These are phyloP conservation scores for Candida verbasci DNA, from an alignment of 805 yeast species.

Conservation along the genomic window DNA sequence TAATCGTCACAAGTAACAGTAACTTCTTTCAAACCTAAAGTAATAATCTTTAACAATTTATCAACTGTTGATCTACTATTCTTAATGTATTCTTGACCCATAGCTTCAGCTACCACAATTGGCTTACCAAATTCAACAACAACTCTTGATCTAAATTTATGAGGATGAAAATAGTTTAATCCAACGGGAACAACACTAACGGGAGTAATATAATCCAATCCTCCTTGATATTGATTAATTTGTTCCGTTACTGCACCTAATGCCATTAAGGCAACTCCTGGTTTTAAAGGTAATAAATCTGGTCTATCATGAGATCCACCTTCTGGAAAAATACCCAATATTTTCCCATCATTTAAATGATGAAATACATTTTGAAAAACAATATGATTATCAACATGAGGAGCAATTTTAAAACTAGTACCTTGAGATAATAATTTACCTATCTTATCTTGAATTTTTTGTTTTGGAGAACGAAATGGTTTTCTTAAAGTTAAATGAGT, in stretches of 20 bases:
- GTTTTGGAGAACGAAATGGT: slow-evolving; percentile 17
- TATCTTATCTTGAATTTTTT: slow-evolving; percentile 10
- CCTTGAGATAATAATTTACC: slow-evolving; percentile 20
- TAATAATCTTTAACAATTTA: slow-evolving; percentile 23
- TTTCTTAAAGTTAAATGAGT: slow-evolving; percentile 20
- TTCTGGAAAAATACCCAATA: slow-evolving; percentile 40
- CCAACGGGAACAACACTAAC: slow-evolving; percentile 39
- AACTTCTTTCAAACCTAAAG: slow-evolving; percentile 33
- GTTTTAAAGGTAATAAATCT: slow-evolving; percentile 38
- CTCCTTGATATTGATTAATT: slow-evolving; percentile 11
- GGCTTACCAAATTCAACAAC: slow-evolving; percentile 42
- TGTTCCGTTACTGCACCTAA: slow-evolving; percentile 35
- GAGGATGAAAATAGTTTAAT: slow-evolving; percentile 39
- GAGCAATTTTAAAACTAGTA: slow-evolving; percentile 30
- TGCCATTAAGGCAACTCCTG: slow-evolving; percentile 45
- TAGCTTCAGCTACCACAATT: slow-evolving; percentile 25
- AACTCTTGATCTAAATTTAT: slow-evolving; percentile 37
- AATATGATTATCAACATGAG: slow-evolving; percentile 33
- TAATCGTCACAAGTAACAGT: slow-evolving; percentile 39
- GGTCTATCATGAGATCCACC: slow-evolving; percentile 44
- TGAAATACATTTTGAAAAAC: slow-evolving; percentile 35
- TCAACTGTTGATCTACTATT: slow-evolving; percentile 24
- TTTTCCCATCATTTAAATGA: slow-evolving; percentile 29
- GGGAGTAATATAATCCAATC: slow-evolving; percentile 14
- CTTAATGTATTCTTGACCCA: slow-evolving; percentile 24